Conservation (phyloP, 805 yeast genomes). For the Starmerella geochares region DNA sequence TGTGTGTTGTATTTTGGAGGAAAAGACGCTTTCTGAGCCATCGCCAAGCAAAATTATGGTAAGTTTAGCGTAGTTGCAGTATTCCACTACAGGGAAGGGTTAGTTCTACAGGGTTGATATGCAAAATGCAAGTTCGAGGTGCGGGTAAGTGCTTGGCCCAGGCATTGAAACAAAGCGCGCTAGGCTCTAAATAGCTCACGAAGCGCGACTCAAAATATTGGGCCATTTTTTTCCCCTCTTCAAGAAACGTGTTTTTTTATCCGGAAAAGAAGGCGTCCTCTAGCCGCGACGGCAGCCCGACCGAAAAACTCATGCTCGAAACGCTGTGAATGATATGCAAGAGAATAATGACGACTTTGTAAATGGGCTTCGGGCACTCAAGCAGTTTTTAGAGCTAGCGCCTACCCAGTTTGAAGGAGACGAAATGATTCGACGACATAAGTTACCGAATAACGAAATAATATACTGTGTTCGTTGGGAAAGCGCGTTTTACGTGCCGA, state of each 20-base stretch:
- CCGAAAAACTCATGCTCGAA: background rate
- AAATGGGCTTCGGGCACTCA: conserved; percentile 33
- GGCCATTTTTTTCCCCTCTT: background rate
- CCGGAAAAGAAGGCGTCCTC: background rate
- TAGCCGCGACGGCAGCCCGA: background rate
- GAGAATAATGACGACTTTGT: conserved; percentile 3
- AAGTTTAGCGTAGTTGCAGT: background rate
- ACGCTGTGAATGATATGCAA: background rate
- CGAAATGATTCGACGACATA: conserved; percentile 77
- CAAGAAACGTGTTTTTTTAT: background rate
- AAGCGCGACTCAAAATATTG: background rate
- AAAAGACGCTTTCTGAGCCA: too few species aligned
- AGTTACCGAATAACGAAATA: conserved; percentile 77
- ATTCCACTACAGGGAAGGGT: background rate
- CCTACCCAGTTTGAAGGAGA: conserved; percentile 84
- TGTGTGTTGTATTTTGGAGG: too few species aligned
- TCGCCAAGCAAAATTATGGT: background rate
- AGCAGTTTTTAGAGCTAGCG: conserved; percentile 81
- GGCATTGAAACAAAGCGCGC: background rate
- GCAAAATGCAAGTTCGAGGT: background rate
- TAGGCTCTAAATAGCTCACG: background rate
- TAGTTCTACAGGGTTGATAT: background rate
- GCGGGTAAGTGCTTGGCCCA: background rate
- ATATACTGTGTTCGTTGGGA: conserved; percentile 94
- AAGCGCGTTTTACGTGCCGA: conserved; percentile 78